Evolutionary conservation across 1,284 basidiomycete species (phyloP), one percentile per base, ranked within the genome.

Genomic region (Dichomitus squalens): DNA sequence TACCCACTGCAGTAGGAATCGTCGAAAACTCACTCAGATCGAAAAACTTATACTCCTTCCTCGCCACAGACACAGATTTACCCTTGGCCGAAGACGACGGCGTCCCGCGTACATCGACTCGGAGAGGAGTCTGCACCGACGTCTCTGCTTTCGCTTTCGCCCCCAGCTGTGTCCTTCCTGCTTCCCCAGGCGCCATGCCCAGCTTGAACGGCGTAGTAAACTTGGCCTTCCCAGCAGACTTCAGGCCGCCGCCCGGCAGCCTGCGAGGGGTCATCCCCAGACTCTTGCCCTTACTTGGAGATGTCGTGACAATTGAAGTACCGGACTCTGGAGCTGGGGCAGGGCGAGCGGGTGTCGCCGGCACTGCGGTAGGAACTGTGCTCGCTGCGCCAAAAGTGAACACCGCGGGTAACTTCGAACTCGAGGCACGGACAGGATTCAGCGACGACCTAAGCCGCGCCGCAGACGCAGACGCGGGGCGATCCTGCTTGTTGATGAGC

Each of bases 201-300:
- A 72, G 58, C 69, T 90, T 92, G 72, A 92, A 92, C 0, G 90
- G 90, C 0, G 88, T 90, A 1, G 79, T 70, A 63, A 92, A 92
- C 49, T 73, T 77, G 21, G 76, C 52, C 57, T 72, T 64, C 65
- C 67, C 52, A 11, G 25, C 50, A 12, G 55, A 47, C 4, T 43
- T 47, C 46, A 39, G 52, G 29, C 35, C 55, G 51, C 52, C 62
- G 55, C 44, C 44, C 2, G 44, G 44, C 18, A 21, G 40, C 53
- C 65, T 60, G 11, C 69, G 69, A 9, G 73, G 73, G 0, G 76
- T 77, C 23, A 75, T 67, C 0, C 75, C 75, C 11, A 76, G 53
- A 1, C 70, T 48, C 52, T 70, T 68, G 57, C 64, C 46, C 31
- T 60, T 63, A 3, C 49, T 58, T 25, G 72, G 59, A 14, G 71